Evolutionary conservation across 352 stramenopile species (phyloP).

Genomic region (Blastocystis sp.): DNA sequence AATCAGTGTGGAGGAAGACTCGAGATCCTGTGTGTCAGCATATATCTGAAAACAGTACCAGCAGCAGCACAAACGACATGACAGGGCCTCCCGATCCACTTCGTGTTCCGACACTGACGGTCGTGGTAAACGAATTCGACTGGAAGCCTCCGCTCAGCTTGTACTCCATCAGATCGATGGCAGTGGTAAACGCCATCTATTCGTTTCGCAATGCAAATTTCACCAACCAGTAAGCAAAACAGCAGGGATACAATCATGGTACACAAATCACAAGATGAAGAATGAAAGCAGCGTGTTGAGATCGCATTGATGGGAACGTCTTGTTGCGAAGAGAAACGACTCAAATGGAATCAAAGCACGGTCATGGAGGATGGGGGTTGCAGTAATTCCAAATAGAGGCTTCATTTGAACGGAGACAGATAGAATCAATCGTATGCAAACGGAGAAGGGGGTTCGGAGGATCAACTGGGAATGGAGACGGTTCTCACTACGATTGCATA

Average conservation of each 20-base stretch:
- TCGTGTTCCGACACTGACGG: not conserved
- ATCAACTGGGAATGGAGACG: no score
- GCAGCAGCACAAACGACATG: not conserved
- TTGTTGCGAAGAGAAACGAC: no score
- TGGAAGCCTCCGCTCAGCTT: not conserved
- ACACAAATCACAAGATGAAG: no score
- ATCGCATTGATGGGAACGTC: no score
- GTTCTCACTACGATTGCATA: no score
- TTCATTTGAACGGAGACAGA: not conserved
- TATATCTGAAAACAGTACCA: not conserved
- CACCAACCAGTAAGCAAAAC: no score
- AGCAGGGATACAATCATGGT: no score
- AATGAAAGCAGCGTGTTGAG: no score
- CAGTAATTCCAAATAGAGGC: not conserved
- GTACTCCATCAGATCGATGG: slow-evolving; percentile 5
- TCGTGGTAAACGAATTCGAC: not conserved
- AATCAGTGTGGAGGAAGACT: slow-evolving; percentile 54
- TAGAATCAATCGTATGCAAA: not conserved
- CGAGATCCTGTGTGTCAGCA: slow-evolving; percentile 20
- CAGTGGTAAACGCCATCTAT: not conserved
- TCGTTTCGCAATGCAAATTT: not conserved
- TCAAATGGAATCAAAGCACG: no score
- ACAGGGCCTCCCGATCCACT: not conserved
- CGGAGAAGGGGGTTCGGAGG: no score
- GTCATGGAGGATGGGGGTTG: not conserved